phyloP scores from a whole-genome alignment of 495 filamentous ascomycete species.

The Penicillium taxi region DNA sequence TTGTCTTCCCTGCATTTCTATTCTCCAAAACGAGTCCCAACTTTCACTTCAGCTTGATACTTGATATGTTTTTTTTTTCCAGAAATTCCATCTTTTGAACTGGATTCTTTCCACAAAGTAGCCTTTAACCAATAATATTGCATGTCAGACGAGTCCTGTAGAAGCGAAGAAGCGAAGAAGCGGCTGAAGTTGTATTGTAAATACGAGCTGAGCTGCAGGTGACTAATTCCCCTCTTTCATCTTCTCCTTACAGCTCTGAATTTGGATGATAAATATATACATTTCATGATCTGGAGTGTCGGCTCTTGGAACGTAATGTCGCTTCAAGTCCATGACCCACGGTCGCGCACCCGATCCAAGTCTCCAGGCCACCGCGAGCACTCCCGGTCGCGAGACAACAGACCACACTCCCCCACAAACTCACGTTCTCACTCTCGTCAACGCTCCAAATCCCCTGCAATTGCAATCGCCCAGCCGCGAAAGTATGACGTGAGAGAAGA shows the following conservation, averaged over 20 bases:
- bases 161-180: too few species aligned
- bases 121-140: too few species aligned
- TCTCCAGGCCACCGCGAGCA: constrained; percentile 47
- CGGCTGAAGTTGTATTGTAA: too few species aligned
- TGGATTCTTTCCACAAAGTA: too few species aligned
- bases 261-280: too few species aligned
- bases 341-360: constrained; percentile 53
- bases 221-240: too few species aligned
- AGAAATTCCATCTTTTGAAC: constrained; percentile 9
- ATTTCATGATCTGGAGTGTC: constrained; percentile 11
- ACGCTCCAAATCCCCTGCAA: constrained; percentile 13
- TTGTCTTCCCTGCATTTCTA: constrained; percentile 18
- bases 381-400: constrained; percentile 43
- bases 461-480: constrained; percentile 18
- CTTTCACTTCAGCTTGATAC: constrained; percentile 2
- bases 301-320: constrained; percentile 30
- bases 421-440: constrained; percentile 5
- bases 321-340: constrained; percentile 50
- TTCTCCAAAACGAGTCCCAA: constrained; percentile 14
- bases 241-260: too few species aligned
- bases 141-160: too few species aligned
- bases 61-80: constrained; percentile 11
- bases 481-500: constrained; percentile 22
- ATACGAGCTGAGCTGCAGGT: too few species aligned
- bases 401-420: constrained; percentile 26